phyloP scores from a whole-genome alignment of 2,329 filamentous ascomycete species.

The Pestalotiopsis sp. region DNA sequence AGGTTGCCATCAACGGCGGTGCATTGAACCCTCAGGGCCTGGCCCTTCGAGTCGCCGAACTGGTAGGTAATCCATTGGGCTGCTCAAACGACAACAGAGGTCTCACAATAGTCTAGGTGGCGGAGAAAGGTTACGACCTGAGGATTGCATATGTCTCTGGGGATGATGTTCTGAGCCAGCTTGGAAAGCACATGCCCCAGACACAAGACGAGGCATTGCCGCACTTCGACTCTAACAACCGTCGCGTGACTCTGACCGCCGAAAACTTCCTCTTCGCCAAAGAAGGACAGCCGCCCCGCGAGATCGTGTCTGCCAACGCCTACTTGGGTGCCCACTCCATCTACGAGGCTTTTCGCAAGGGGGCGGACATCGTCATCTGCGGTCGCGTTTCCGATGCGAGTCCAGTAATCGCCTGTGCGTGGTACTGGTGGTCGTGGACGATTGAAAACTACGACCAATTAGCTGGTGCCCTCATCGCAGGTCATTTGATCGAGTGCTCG shows the following conservation, averaged over 20 bases:
- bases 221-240: slow-evolving; percentile 6
- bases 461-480: slow-evolving; percentile 42
- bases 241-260: not conserved
- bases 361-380: slow-evolving; percentile 25
- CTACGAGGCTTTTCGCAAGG: slow-evolving; percentile 14
- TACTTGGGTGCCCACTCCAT: slow-evolving; percentile 1
- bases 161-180: slow-evolving; percentile 38
- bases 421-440: slow-evolving; percentile 21
- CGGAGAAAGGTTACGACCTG: slow-evolving; percentile 22
- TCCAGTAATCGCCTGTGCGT: slow-evolving; percentile 21
- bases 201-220: not conserved
- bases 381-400: slow-evolving; percentile 24
- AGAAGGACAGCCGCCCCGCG: not conserved
- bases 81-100: too few species aligned
- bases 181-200: not conserved
- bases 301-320: slow-evolving; percentile 7
- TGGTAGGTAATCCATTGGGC: not conserved
- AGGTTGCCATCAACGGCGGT: slow-evolving; percentile 55
- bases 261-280: slow-evolving; percentile 1
- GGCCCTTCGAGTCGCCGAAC: slow-evolving; percentile 29
- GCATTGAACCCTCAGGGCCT: slow-evolving; percentile 53
- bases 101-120: not conserved
- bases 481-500: slow-evolving; percentile 47
- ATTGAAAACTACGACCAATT: slow-evolving; percentile 34
- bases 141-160: slow-evolving; percentile 47